phyloP scores from a whole-genome alignment of 148 eudicot genomes.

The Dianthus caryophyllus region DNA sequence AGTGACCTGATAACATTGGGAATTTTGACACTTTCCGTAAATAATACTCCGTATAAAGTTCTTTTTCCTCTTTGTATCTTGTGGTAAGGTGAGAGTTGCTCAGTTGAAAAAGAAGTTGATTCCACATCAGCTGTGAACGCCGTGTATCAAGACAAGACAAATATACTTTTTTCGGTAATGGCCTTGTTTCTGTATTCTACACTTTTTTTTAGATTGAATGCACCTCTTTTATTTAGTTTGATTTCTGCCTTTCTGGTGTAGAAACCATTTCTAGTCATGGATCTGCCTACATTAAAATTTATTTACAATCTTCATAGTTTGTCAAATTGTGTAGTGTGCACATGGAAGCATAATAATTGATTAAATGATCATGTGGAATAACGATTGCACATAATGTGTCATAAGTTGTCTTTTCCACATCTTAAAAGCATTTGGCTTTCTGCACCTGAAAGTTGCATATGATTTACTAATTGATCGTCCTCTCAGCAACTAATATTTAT shows the following conservation, averaged over 20 bases:
- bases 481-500: neutral
- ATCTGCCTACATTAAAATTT: neutral
- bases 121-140: conserved; percentile 69
- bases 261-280: neutral
- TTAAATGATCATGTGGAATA: too few species aligned
- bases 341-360: neutral
- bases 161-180: conserved; percentile 88
- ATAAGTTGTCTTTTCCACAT: neutral
- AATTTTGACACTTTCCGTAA: too few species aligned
- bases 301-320: neutral
- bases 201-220: neutral
- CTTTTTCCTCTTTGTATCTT: conserved; percentile 7
- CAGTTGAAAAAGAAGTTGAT: conserved; percentile 90
- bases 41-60: too few species aligned
- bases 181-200: neutral
- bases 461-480: neutral
- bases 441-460: too few species aligned
- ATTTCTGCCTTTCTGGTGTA: conserved; percentile 7
- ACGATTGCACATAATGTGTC: neutral
- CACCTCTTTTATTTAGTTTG: neutral
- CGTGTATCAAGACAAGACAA: conserved; percentile 96
- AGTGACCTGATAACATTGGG: neutral
- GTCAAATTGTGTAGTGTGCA: conserved; percentile 1
- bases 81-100: conserved; percentile 85
- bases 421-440: neutral